A percentile compares a stretch with the other conserved stretches of the same genome.
These are phyloP conservation scores for Pestalotiopsis sp. DNA, from an alignment of 2,329 filamentous ascomycete genomes.

Conservation along the genomic window DNA sequence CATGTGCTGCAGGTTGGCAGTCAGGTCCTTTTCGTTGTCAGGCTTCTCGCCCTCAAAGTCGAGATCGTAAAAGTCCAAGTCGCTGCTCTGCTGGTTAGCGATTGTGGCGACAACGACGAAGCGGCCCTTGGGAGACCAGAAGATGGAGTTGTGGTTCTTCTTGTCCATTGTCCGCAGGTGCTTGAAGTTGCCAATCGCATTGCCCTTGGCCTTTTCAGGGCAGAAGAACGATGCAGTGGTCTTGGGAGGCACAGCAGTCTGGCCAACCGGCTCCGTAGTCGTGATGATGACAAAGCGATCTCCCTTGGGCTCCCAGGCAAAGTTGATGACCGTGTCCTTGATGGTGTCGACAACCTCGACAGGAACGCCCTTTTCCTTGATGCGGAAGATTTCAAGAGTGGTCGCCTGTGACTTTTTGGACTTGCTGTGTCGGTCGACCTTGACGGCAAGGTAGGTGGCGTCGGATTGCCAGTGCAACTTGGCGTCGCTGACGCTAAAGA, in stretches of 20 bases:
- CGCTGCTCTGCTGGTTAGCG: constrained; percentile 88
- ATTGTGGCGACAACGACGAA: constrained; percentile 96
- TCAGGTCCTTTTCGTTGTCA: constrained; percentile 89
- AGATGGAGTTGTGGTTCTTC: constrained; percentile 99
- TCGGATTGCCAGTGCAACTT: constrained; percentile 99
- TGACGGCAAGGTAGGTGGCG: constrained; percentile 91
- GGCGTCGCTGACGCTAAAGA: constrained; percentile 96
- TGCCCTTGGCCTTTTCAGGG: constrained; percentile 88
- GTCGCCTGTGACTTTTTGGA: constrained; percentile 98
- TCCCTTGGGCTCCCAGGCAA: constrained; percentile 98
- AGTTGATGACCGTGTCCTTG: constrained; percentile 99
- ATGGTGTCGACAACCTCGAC: constrained; percentile 97
- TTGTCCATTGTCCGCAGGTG: constrained; percentile 94
- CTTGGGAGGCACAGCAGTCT: constrained; percentile 86
- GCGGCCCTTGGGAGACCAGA: constrained; percentile 95
- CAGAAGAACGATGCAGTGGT: constrained; percentile 96
- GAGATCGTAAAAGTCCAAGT: constrained; percentile 96
- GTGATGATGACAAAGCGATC: constrained; percentile 98
- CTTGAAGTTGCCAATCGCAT: constrained; percentile 88
- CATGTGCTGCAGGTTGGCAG: constrained; percentile 94
- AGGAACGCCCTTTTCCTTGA: constrained; percentile 95
- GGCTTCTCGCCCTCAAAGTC: constrained; percentile 98
- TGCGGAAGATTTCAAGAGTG: constrained; percentile 96
- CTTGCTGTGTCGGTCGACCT: constrained; percentile 98
- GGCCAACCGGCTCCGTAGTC: constrained; percentile 78